Base-by-base conservation (phyloP, 2,329 filamentous ascomycete genomes). In the Geosmithia flava region DNA sequence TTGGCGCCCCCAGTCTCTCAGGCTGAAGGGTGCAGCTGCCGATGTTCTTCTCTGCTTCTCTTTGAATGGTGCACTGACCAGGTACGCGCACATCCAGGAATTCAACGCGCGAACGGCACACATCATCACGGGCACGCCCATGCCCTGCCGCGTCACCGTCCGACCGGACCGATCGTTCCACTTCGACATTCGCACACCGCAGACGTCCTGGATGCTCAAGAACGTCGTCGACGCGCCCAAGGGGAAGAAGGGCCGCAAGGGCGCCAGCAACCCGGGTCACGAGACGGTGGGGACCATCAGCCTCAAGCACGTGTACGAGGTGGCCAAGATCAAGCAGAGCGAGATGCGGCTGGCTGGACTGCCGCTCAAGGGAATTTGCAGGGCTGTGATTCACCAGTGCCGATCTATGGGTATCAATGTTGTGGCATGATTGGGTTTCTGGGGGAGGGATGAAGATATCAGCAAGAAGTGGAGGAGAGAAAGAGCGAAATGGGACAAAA, bases 291-390 rank as follows among this genome's bases (percentile, higher is more conserved):
- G 91, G 50, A 84, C 79, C 3, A 76, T 98, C 49, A 93, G 85
- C 58, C 69, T 98, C 59, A 98, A 98, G 74, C 93, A 98, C 68
- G 73, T 98, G 20, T 97, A 89, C 68, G 91, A 97, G 70, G 97
- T 98, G 66, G 93, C 93, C 54, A 90, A 87, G 74, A 94, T 98
- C 61, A 98, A 98, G 76, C 84, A 87, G 55, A 71, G 76, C 47
- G 87, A 93, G 67, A 69, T 82, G 52, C 75, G 87, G 50, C 66
- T 91, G 52, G 87, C 85, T 2, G 86, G 85, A 2, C 62, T 87
- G 57, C 75, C 78, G 45, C 65, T 90, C 47, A 74, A 88, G 62
- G 82, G 83, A 1, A 60, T 91, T 27, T 88, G 85, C 68, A 81
- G 76, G 66, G 79, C 81, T 48, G 72, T 91, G 51, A 87, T 91